Evolutionary conservation across 2,329 filamentous ascomycete species (phyloP), one percentile per base, ranked within the genome.

Genomic region (Paraphoma chrysanthemicola): DNA sequence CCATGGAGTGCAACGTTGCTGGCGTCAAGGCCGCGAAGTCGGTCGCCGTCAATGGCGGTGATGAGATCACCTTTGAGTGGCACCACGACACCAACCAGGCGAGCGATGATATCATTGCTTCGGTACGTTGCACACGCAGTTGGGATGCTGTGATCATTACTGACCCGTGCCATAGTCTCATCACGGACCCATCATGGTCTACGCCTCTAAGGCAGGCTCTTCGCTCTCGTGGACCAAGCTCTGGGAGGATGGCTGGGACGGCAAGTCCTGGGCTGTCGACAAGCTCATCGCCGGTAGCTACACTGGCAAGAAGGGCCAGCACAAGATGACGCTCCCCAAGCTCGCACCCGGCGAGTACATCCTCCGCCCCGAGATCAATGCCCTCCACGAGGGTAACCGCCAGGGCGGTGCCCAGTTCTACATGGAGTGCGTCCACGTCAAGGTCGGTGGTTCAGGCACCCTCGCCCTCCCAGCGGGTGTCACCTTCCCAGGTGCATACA

Each of bases 131-230:
- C 38, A n/a, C 6, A 12, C 8, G 31, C 12, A 33, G 7, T 33
- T 33, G 7, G 7, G 12, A 33, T 12, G n/a, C 12, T 7, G 31
- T 33, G 7, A 33, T 14, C 8, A 6, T 41, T n/a, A 41, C 38
- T 41, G 38, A 41, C 14, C 14, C 6, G 6, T 14, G 8, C 6
- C 16, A 6, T 33, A 48, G 28, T 82, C 80, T 48, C 83, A 85
- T 77, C 72, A 78, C 69, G 83, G 83, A 9, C 83, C 83, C 39
- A 72, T 85, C 66, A 77, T 81, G 60, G 82, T 81, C 59, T 86
- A 82, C 68, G 80, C 84, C 60, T 80, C 82, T 2, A 77, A 78
- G 47, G 73, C 75, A 41, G 62, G 69, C 16, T 67, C 70, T 47
- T 78, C 80, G 49, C 79, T 79, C 44, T 77, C 78, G 14, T 85